phyloP scores from a whole-genome alignment of 371 early-diverging fungal species.

The Mucor irregularis region DNA sequence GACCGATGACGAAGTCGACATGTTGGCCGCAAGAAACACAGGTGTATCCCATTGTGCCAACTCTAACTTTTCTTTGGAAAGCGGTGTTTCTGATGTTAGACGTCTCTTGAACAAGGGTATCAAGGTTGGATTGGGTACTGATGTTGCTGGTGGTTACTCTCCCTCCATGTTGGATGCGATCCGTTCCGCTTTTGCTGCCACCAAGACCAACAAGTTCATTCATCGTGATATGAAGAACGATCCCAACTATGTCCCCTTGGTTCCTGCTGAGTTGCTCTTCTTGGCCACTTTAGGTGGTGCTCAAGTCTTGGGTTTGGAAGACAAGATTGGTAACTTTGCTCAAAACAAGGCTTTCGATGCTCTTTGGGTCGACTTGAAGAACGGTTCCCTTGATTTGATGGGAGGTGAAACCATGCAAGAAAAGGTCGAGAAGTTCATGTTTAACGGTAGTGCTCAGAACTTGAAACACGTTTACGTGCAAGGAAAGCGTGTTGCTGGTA shows the following conservation, averaged over 20 bases:
- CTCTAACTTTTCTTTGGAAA: slow-evolving; percentile 84
- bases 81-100: slow-evolving; percentile 84
- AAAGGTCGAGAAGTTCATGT: slow-evolving; percentile 66
- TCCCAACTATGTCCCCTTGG: slow-evolving; percentile 26
- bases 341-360: slow-evolving; percentile 91
- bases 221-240: slow-evolving; percentile 46
- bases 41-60: slow-evolving; percentile 91
- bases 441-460: slow-evolving; percentile 63
- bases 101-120: slow-evolving; percentile 67
- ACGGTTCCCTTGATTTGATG: slow-evolving; percentile 54
- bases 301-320: slow-evolving; percentile 67
- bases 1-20: slow-evolving; percentile 64
- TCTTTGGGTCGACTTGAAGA: slow-evolving; percentile 67
- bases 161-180: slow-evolving; percentile 86
- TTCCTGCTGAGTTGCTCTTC: slow-evolving; percentile 71
- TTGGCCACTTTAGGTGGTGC: slow-evolving; percentile 93
- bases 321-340: slow-evolving; percentile 78
- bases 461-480: slow-evolving; percentile 60
- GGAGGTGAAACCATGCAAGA: slow-evolving; percentile 42
- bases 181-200: slow-evolving; percentile 75
- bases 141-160: slow-evolving; percentile 87
- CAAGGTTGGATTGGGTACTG: slow-evolving; percentile 91
- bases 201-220: slow-evolving; percentile 47
- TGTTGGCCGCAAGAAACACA: slow-evolving; percentile 60
- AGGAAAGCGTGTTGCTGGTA: slow-evolving; percentile 54